Evolutionary conservation across 129 eudicot species (phyloP).

Genomic region (Daucus carota): DH1_v3.0 NC_030386.2:32163501-32164000

Average conservation of each 20-base stretch:
- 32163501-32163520: neutral
- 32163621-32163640: conserved; percentile 71
- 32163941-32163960: conserved; percentile 73
- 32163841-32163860: conserved; percentile 40
- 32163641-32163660: conserved; percentile 89
- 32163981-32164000: conserved; percentile 68
- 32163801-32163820: conserved; percentile 85
- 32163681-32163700: conserved; percentile 80
- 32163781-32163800: conserved; percentile 75
- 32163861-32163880: neutral
- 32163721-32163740: neutral
- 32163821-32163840: conserved; percentile 83
- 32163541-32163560: neutral
- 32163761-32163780: neutral
- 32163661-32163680: conserved; percentile 72
- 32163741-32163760: neutral
- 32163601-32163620: conserved; percentile 79
- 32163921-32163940: neutral
- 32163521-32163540: neutral
- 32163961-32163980: conserved; percentile 85
- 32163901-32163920: neutral
- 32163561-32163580: neutral
- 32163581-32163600: neutral
- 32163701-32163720: conserved; percentile 38
- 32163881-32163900: neutral